Conservation (phyloP, 2,329 filamentous ascomycete species). For the Colletotrichum sp. region DNA sequence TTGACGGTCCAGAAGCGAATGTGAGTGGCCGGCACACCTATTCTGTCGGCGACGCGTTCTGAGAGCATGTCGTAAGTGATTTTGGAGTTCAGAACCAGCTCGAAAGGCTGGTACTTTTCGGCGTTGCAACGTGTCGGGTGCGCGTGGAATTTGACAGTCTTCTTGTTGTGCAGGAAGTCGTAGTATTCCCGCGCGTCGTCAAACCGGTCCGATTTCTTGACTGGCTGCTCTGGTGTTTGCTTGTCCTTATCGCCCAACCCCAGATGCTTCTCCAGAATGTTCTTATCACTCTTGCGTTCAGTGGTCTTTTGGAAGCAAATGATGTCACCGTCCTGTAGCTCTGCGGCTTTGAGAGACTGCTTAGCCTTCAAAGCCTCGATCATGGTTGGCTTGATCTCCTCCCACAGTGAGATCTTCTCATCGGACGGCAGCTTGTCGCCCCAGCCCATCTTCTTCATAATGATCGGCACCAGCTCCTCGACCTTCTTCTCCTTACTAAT, state of each 20-base stretch:
- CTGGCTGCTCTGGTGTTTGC: slow-evolving; percentile 38
- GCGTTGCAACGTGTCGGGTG: slow-evolving; percentile 62
- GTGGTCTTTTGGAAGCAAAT: slow-evolving; percentile 84
- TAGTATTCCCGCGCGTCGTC: slow-evolving; percentile 87
- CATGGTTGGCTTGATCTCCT: slow-evolving; percentile 99
- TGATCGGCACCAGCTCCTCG: slow-evolving; percentile 78
- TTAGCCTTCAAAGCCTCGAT: slow-evolving; percentile 94
- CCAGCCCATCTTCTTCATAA: slow-evolving; percentile 87
- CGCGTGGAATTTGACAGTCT: slow-evolving; percentile 79
- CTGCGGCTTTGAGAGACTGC: slow-evolving; percentile 85
- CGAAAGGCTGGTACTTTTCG: slow-evolving; percentile 70
- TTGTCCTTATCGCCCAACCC: slow-evolving; percentile 45
- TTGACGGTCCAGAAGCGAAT: slow-evolving; percentile 91
- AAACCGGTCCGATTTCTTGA: slow-evolving; percentile 55
- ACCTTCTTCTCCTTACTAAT: slow-evolving; percentile 89
- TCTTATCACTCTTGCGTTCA: slow-evolving; percentile 49
- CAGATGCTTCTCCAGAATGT: slow-evolving; percentile 42
- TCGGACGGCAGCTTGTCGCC: slow-evolving; percentile 71
- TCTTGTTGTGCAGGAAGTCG: slow-evolving; percentile 88
- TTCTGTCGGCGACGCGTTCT: slow-evolving; percentile 78
- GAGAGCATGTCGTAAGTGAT: slow-evolving; percentile 89
- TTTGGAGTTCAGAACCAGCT: slow-evolving; percentile 82
- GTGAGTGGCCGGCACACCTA: slow-evolving; percentile 83
- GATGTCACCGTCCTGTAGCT: slow-evolving; percentile 97
- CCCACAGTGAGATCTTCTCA: slow-evolving; percentile 75